phyloP scores from a whole-genome alignment of 257 asterid species.

The Orobanche coerulescens region DNA sequence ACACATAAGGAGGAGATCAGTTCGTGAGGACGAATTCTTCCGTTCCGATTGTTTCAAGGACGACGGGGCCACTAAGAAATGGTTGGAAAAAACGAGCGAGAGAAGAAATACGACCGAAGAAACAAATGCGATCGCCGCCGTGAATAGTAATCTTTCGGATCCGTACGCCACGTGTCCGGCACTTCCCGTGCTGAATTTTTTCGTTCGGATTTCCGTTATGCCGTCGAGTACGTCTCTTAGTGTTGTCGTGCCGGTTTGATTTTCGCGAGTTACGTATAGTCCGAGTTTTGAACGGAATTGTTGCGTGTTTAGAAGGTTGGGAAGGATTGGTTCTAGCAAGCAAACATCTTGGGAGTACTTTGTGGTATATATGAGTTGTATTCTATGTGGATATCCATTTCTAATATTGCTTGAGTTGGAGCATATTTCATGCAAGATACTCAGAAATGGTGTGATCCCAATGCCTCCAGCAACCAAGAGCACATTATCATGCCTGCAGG shows the following conservation, averaged over 20 bases:
- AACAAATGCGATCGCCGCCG: slow-evolving; percentile 38
- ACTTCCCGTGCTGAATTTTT: slow-evolving; percentile 29
- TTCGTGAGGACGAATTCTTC: slow-evolving; percentile 41
- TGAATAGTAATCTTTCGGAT: slow-evolving; percentile 32
- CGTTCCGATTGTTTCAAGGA: slow-evolving; percentile 30
- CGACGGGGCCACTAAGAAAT: slow-evolving; percentile 30
- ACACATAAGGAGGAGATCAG: slow-evolving; percentile 48
- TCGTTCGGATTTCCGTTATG: slow-evolving; percentile 27
- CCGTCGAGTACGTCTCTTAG: slow-evolving; percentile 36
- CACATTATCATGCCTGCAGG: slow-evolving; percentile 53
- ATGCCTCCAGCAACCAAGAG: slow-evolving; percentile 85
- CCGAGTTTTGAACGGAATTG: slow-evolving; percentile 35
- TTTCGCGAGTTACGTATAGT: slow-evolving; percentile 59
- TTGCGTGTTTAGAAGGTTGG: slow-evolving; percentile 35
- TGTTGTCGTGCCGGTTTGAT: slow-evolving; percentile 34
- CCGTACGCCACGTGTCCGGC: slow-evolving; percentile 38
- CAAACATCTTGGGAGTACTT: slow-evolving; percentile 46
- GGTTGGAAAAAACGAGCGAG: slow-evolving; percentile 43
- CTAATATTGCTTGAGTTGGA: slow-evolving; percentile 21
- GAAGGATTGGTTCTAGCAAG: slow-evolving; percentile 47
- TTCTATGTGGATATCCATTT: slow-evolving; percentile 34
- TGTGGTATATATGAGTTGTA: slow-evolving; percentile 46
- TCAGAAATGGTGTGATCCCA: slow-evolving; percentile 70
- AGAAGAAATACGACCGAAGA: slow-evolving; percentile 42
- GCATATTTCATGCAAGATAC: slow-evolving; percentile 56